These are phyloP conservation scores for Gossypium lobatum DNA, from an alignment of 441 rosid species.

Conservation along the genomic window DNA sequence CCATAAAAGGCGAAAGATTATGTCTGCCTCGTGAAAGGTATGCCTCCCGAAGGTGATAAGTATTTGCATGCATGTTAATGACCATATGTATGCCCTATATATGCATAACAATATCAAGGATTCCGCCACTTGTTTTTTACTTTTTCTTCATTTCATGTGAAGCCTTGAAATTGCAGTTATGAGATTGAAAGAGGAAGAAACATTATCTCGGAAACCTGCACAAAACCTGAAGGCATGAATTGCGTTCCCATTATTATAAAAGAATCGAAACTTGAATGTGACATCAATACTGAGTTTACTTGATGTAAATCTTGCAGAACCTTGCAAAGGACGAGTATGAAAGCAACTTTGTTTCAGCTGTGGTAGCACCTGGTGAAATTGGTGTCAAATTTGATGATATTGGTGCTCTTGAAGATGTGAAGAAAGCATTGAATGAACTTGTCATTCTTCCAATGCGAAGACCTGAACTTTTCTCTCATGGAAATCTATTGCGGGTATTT, in stretches of 20 bases:
- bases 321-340: slow-evolving; percentile 84
- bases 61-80: background rate
- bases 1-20: slow-evolving; percentile 62
- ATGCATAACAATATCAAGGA: slow-evolving; percentile 6
- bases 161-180: slow-evolving; percentile 79
- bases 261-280: background rate
- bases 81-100: slow-evolving; percentile 8
- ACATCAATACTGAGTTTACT: slow-evolving; percentile 14
- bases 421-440: slow-evolving; percentile 84
- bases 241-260: background rate
- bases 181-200: slow-evolving; percentile 78
- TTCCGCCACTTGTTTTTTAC: slow-evolving; percentile 21
- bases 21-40: slow-evolving; percentile 82
- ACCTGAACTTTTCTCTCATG: slow-evolving; percentile 82
- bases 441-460: slow-evolving; percentile 98
- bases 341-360: slow-evolving; percentile 78
- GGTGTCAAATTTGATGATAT: slow-evolving; percentile 89
- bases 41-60: background rate
- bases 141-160: slow-evolving; percentile 25
- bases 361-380: slow-evolving; percentile 88
- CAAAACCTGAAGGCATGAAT: slow-evolving; percentile 73
- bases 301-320: slow-evolving; percentile 41
- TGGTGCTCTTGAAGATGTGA: slow-evolving; percentile 96
- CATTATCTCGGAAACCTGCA: slow-evolving; percentile 45
- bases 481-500: slow-evolving; percentile 84